Base-by-base conservation (phyloP, 228 moss, liverwort and hornwort species). In the Sphagnum magellanicum region DNA sequence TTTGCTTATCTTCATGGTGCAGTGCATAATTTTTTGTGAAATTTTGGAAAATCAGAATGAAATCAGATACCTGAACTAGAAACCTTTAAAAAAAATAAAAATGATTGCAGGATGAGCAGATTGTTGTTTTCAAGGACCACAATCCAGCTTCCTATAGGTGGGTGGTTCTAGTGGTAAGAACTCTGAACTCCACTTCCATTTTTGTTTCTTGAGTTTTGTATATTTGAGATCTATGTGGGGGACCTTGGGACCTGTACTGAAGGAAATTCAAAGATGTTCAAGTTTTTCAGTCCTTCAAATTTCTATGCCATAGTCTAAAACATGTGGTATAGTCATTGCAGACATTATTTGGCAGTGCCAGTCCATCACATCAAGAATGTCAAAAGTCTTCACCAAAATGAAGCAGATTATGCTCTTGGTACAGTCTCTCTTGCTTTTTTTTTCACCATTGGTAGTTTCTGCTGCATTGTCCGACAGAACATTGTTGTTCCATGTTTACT, bases 301-400 rank as follows among this genome's bases (percentile, higher is more conserved):
- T 32, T 32, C 32, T 32, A 32, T 32, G 32, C 32, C 32, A 32
- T 32, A 32, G 0, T 32, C 32, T 32, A 32, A 32, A 32, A 32
- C 32, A 32, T 32, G 32, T 32, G 32, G 12, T 2, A 6, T 72
- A 70, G 59, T 17, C 66, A 5, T 70, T 11, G 70, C 83, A 95
- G 90, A 74, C 95, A 96, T 76, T 96, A 88, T 63, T 79, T 96
- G 68, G 87, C 92, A 51, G 71, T 89, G 63, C 92, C 91, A 60
- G 78, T 78, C 65, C 77, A 74, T 68, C 95, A 96, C 72, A 76
- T 92, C 58, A 88, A 86, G 76, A 88, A 89, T 64, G 86, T 92
- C 49, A 88, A 70, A 70, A 78, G 76, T 61, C 82, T 96, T 58
- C 83, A 73, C 50, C 82, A 76, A 15, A 85, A 85, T 10, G 78